Percentiles rank a stretch among this genome's conserved stretches.
These are phyloP conservation scores for Alternaria hordeiaustralica DNA, from an alignment of 2,329 filamentous ascomycete genomes.

Conservation along the genomic window DNA sequence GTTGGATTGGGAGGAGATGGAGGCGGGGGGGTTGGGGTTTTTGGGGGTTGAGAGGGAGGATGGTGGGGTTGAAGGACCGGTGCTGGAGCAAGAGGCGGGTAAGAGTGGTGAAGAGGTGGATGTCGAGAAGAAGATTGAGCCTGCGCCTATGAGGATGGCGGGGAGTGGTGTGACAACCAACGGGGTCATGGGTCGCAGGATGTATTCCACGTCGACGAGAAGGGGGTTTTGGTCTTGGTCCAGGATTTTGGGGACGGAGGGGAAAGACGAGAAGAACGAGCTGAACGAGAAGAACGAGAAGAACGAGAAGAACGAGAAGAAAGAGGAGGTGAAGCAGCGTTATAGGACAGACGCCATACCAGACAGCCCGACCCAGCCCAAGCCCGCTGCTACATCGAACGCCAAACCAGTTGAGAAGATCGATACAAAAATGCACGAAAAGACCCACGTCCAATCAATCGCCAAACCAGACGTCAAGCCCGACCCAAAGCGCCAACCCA, in stretches of 20 bases:
- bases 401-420: neutral
- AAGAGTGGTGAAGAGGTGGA: neutral
- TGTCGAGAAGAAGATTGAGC: neutral
- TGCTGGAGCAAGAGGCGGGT: too few relatives aligned
- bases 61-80: neutral
- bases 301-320: neutral
- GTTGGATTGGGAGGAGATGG: conserved; percentile 26
- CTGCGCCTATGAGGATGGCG: neutral
- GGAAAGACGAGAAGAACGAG: neutral
- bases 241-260: neutral
- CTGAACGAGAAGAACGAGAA: neutral
- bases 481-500: neutral
- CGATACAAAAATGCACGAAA: neutral
- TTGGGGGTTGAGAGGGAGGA: neutral
- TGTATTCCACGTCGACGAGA: conserved; percentile 22
- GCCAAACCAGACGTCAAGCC: neutral
- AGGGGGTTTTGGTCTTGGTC: neutral
- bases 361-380: neutral
- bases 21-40: conserved; percentile 27
- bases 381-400: neutral
- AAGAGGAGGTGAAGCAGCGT: neutral
- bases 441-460: neutral
- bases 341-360: neutral
- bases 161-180: neutral
- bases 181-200: neutral